A percentile compares a stretch with the other conserved stretches of the same genome.
phyloP scores from a whole-genome alignment of 495 filamentous ascomycete species.

The Jackrogersella minutella region DNA sequence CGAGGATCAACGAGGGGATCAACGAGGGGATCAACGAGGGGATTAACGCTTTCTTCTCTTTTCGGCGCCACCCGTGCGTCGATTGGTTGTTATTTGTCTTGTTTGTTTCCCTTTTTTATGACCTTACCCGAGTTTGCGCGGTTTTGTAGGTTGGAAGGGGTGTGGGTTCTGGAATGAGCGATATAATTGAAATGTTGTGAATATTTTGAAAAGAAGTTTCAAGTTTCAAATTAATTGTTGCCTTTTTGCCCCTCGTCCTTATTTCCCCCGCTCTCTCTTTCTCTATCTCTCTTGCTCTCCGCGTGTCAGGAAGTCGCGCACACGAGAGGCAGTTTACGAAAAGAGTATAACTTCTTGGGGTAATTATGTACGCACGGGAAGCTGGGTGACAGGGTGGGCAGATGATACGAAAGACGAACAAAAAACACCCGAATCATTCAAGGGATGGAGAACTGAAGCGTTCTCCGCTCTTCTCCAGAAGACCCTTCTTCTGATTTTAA shows the following conservation, averaged over 20 bases:
- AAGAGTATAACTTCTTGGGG: constrained; percentile 18
- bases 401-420: background rate
- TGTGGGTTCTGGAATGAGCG: constrained; percentile 35
- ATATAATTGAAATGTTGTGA: constrained; percentile 35
- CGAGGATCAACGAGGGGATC: constrained; percentile 29
- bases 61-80: constrained; percentile 12
- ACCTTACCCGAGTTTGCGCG: constrained; percentile 10
- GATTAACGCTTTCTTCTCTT: constrained; percentile 13
- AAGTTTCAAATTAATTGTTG: constrained; percentile 30
- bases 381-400: background rate
- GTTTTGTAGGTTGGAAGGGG: constrained; percentile 18
- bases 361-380: constrained; percentile 6
- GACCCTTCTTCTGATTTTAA: background rate
- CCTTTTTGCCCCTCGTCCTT: constrained; percentile 5
- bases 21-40: constrained; percentile 25
- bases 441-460: background rate
- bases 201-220: constrained; percentile 3
- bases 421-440: background rate
- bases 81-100: background rate
- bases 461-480: constrained; percentile 5
- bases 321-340: background rate
- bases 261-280: constrained; percentile 18
- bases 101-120: background rate
- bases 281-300: background rate
- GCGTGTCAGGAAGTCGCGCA: constrained; percentile 27